Percentiles rank a stretch among this genome's conserved stretches.
These are phyloP conservation scores for Lenzites betulinus DNA, from an alignment of 768 basidiomycete species.

Conservation along the genomic window DNA sequence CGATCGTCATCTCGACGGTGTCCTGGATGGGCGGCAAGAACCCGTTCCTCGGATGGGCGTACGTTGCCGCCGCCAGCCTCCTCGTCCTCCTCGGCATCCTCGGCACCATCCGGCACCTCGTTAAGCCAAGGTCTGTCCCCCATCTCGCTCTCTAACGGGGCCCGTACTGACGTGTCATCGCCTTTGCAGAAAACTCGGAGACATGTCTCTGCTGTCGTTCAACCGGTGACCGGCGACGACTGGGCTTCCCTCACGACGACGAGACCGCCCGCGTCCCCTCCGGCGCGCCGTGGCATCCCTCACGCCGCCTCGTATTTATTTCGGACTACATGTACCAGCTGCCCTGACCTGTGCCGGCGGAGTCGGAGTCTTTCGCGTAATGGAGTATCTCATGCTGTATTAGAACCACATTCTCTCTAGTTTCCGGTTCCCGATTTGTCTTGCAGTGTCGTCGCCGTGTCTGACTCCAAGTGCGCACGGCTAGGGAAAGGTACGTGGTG, in stretches of 20 bases:
- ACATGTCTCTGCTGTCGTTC: conserved; percentile 88
- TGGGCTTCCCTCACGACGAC: not conserved
- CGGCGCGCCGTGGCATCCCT: not conserved
- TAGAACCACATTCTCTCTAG: conserved; percentile 18
- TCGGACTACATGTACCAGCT: conserved; percentile 23
- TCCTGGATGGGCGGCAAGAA: conserved; percentile 99
- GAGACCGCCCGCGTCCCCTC: not conserved
- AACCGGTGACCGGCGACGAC: conserved; percentile 51
- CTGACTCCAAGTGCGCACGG: not conserved
- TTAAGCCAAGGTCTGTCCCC: conserved; percentile 76
- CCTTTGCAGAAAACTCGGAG: conserved; percentile 67
- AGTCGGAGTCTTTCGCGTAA: conserved; percentile 16
- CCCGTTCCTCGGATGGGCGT: conserved; percentile 98
- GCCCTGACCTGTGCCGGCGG: conserved; percentile 17
- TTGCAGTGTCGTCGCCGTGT: not conserved
- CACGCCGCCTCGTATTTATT: conserved; percentile 17
- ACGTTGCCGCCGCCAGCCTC: conserved; percentile 84
- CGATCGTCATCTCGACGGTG: conserved; percentile 94
- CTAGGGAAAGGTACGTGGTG: too few species aligned
- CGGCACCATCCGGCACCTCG: conserved; percentile 88
- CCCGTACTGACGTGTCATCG: not conserved
- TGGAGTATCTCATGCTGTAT: conserved; percentile 25
- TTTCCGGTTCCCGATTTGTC: not conserved
- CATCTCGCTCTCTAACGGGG: too few species aligned
- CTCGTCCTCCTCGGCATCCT: conserved; percentile 87